phyloP scores from a whole-genome alignment of 495 filamentous ascomycete genomes.

The Bacidia gigantensis region DNA sequence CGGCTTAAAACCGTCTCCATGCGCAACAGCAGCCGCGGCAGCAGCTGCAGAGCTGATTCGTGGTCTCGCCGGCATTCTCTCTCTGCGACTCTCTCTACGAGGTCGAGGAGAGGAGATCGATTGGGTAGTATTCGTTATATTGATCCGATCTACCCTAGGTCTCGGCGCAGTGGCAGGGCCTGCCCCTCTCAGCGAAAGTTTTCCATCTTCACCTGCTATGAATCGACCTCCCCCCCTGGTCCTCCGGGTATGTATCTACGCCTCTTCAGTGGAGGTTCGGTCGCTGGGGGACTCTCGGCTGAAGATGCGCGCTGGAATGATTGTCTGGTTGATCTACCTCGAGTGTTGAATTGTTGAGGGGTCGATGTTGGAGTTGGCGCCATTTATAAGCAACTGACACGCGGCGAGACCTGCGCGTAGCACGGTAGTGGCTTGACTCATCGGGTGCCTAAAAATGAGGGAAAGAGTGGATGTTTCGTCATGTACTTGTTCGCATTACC shows the following conservation, averaged over 20 bases:
- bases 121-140: constrained; percentile 24
- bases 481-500: not conserved
- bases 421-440: constrained; percentile 3
- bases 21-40: constrained; percentile 68
- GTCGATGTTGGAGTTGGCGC: constrained; percentile 24
- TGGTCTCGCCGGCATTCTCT: constrained; percentile 17
- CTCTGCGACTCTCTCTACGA: constrained; percentile 18
- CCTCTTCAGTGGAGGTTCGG: constrained; percentile 32
- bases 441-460: not conserved
- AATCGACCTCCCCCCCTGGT: constrained; percentile 66
- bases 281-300: constrained; percentile 28
- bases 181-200: constrained; percentile 34
- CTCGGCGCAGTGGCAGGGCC: constrained; percentile 32
- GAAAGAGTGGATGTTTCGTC: not conserved
- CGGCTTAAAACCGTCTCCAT: constrained; percentile 91
- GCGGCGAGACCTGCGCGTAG: constrained; percentile 4
- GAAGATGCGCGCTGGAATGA: constrained; percentile 22
- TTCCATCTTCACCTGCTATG: constrained; percentile 47
- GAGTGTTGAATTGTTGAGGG: constrained; percentile 23
- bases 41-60: constrained; percentile 67
- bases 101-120: constrained; percentile 31
- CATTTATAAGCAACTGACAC: constrained; percentile 17
- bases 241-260: constrained; percentile 63
- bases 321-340: constrained; percentile 25
- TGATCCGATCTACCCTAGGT: constrained; percentile 28